Evolutionary conservation across 2,329 filamentous ascomycete genomes (phyloP).

Genomic region (Talaromyces albobiverticillius): DNA sequence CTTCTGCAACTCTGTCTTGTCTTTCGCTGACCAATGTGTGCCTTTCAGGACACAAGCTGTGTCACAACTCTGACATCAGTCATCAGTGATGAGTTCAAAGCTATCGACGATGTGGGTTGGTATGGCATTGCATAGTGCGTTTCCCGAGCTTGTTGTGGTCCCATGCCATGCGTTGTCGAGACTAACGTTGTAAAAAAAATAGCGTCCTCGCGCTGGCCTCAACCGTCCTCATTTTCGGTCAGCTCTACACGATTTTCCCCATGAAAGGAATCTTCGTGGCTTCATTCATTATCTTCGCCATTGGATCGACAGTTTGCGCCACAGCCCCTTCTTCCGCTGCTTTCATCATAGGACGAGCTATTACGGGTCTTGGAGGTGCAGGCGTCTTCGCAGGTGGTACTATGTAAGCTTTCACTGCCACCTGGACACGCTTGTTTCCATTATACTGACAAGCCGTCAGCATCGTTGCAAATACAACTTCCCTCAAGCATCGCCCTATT

Average conservation of each 20-base stretch:
- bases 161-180: too few relatives aligned
- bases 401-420: too few relatives aligned
- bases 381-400: conserved; percentile 22
- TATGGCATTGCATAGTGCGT: neutral
- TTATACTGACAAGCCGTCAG: too few relatives aligned
- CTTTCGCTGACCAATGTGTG: too few relatives aligned
- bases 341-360: conserved; percentile 28
- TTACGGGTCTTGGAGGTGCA: conserved; percentile 26
- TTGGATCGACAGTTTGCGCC: conserved; percentile 29
- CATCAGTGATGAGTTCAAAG: neutral
- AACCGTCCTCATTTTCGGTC: conserved; percentile 27
- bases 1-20: too few relatives aligned
- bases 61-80: neutral
- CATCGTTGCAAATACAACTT: neutral
- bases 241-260: conserved; percentile 30
- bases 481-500: conserved; percentile 5
- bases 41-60: neutral
- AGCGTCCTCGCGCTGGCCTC: conserved; percentile 4
- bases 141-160: too few relatives aligned
- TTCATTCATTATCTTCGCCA: conserved; percentile 28
- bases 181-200: neutral
- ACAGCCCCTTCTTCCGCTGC: conserved; percentile 27
- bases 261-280: conserved; percentile 30
- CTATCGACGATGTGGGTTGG: conserved; percentile 1
- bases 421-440: too few relatives aligned